Percentiles rank a stretch among this genome's conserved stretches.
These are phyloP conservation scores for Stagonosporopsis vannaccii DNA, from an alignment of 2,329 filamentous ascomycete species.

Conservation along the genomic window DNA sequence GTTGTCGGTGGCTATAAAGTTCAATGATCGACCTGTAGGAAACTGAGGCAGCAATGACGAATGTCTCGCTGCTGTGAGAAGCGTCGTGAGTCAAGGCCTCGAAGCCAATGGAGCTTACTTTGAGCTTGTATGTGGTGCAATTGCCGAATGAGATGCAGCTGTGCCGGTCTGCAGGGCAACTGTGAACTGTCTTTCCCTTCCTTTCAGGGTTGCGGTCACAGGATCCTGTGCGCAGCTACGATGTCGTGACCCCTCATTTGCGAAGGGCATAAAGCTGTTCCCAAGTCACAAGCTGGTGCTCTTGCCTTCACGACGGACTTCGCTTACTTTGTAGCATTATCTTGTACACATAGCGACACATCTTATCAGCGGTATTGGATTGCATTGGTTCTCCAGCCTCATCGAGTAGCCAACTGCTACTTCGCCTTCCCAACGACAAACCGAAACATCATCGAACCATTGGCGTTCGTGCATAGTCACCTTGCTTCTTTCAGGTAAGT, in stretches of 20 bases:
- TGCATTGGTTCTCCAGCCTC: background rate
- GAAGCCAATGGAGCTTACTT: background rate
- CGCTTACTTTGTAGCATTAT: background rate
- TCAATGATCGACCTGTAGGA: constrained; percentile 4
- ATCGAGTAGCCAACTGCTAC: background rate
- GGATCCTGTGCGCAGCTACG: background rate
- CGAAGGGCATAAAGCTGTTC: constrained; percentile 4
- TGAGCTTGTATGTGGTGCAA: background rate
- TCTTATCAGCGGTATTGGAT: background rate
- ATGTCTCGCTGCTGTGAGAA: background rate
- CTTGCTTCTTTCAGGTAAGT: background rate
- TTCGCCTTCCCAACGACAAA: background rate
- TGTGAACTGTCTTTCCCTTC: background rate
- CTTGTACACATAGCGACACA: constrained; percentile 1
- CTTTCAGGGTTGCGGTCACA: constrained; percentile 5
- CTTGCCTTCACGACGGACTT: background rate
- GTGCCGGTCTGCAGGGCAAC: background rate
- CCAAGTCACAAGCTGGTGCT: background rate
- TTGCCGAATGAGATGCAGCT: constrained; percentile 2
- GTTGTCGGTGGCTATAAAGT: constrained; percentile 14
- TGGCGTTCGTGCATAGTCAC: background rate
- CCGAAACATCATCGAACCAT: background rate
- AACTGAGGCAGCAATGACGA: constrained; percentile 5
- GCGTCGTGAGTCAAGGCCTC: background rate
- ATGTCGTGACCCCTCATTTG: constrained; percentile 5